Evolutionary conservation across 495 filamentous ascomycete genomes (phyloP).

Genomic region (Pseudevernia furfuracea): DNA sequence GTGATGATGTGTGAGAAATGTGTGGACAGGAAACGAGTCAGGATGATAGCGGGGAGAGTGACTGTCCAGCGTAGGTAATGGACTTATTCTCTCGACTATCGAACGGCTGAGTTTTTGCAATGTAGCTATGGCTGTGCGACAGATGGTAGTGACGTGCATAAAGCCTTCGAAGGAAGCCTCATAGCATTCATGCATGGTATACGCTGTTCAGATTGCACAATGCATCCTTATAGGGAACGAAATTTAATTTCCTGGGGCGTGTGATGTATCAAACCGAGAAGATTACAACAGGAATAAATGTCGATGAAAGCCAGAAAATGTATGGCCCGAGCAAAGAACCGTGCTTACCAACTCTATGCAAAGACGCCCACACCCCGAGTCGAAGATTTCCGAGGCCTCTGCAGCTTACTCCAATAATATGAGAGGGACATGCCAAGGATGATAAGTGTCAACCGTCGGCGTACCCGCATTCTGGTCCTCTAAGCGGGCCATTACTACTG

Average conservation of each 20-base stretch:
- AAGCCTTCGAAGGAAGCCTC: neutral
- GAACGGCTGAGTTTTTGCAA: no score
- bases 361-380: neutral
- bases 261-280: neutral
- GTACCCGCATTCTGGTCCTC: neutral
- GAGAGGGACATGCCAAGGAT: neutral
- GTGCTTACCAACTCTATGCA: neutral
- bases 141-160: neutral
- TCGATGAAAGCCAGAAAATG: neutral
- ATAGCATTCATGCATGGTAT: neutral
- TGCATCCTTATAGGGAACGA: neutral
- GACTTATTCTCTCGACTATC: no score
- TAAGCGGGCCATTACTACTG: neutral
- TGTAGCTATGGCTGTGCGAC: no score
- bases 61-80: no score
- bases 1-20: no score
- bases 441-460: neutral
- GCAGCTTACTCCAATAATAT: neutral
- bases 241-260: neutral
- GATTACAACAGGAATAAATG: neutral
- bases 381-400: neutral
- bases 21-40: no score
- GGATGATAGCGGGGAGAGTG: no score
- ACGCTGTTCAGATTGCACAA: neutral
- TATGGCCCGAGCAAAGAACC: neutral